phyloP scores from a whole-genome alignment of 2,329 filamentous ascomycete species.

The Epichloe sylvatica region DNA sequence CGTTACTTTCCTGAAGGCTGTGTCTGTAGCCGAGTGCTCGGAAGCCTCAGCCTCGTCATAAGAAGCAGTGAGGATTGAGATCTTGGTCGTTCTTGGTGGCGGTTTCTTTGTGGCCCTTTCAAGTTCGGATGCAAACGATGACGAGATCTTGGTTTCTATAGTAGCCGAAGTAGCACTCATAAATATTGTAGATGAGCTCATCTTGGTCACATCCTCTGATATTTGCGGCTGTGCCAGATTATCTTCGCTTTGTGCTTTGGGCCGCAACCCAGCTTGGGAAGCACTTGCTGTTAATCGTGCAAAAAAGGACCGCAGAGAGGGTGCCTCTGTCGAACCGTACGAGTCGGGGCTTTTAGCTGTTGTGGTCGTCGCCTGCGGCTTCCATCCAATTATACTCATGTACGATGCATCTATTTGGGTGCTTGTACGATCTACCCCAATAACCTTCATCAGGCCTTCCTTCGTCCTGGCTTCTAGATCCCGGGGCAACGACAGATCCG shows the following conservation, averaged over 20 bases:
- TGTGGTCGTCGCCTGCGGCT: slow-evolving; percentile 35
- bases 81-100: slow-evolving; percentile 71
- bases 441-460: slow-evolving; percentile 78
- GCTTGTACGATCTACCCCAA: slow-evolving; percentile 67
- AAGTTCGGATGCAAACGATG: slow-evolving; percentile 66
- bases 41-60: slow-evolving; percentile 68
- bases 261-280: slow-evolving; percentile 34
- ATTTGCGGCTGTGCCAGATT: slow-evolving; percentile 47
- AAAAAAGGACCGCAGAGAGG: slow-evolving; percentile 71
- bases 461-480: slow-evolving; percentile 72
- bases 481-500: slow-evolving; percentile 56
- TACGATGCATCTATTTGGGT: slow-evolving; percentile 85
- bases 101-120: slow-evolving; percentile 96
- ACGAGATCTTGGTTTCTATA: slow-evolving; percentile 60
- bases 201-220: slow-evolving; percentile 55
- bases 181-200: slow-evolving; percentile 69
- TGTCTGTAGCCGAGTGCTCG: slow-evolving; percentile 31
- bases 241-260: slow-evolving; percentile 49
- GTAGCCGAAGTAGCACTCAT: slow-evolving; percentile 74
- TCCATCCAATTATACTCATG: slow-evolving; percentile 81
- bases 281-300: slow-evolving; percentile 53
- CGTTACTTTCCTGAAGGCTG: slow-evolving; percentile 39
- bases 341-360: slow-evolving; percentile 31
- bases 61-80: slow-evolving; percentile 81
- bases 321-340: slow-evolving; percentile 34